These are phyloP conservation scores for Boletus rex-veris DNA, from an alignment of 768 basidiomycete species.

Conservation along the genomic window DNA sequence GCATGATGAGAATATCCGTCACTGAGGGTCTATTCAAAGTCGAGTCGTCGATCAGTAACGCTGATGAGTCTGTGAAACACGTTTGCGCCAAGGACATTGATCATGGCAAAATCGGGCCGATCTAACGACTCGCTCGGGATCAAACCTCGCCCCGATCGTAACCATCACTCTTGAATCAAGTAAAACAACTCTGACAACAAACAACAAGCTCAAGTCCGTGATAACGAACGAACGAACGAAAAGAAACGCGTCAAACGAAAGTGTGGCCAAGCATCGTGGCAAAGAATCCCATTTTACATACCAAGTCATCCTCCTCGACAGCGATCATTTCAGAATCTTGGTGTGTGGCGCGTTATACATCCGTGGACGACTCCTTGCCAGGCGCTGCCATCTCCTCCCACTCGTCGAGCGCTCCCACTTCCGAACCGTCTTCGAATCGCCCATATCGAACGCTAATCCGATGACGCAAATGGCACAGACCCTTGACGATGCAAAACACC, in stretches of 20 bases:
- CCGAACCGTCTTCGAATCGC: slow-evolving; percentile 2
- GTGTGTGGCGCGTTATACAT: background rate
- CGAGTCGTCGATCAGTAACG: too few species aligned
- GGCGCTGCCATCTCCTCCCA: slow-evolving; percentile 41
- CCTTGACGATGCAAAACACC: slow-evolving; percentile 49
- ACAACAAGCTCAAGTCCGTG: background rate
- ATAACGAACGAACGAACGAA: background rate
- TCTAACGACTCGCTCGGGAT: too few species aligned
- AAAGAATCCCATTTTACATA: too few species aligned
- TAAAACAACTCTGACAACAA: background rate
- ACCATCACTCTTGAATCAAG: background rate
- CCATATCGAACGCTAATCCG: slow-evolving; percentile 25
- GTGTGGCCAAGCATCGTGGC: background rate
- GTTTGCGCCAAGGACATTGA: too few species aligned
- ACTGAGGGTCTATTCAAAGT: too few species aligned
- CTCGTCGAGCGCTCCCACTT: slow-evolving; percentile 36
- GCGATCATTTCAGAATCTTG: too few species aligned
- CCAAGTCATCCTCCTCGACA: too few species aligned
- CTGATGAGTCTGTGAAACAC: too few species aligned
- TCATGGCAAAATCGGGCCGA: too few species aligned
- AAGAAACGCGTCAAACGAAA: background rate
- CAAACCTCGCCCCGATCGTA: too few species aligned
- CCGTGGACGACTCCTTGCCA: slow-evolving; percentile 9
- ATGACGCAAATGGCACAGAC: slow-evolving; percentile 38
- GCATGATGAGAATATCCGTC: too few species aligned